Base-by-base conservation (phyloP, 2,329 filamentous ascomycete genomes). In the Apiospora malaysiana region DNA sequence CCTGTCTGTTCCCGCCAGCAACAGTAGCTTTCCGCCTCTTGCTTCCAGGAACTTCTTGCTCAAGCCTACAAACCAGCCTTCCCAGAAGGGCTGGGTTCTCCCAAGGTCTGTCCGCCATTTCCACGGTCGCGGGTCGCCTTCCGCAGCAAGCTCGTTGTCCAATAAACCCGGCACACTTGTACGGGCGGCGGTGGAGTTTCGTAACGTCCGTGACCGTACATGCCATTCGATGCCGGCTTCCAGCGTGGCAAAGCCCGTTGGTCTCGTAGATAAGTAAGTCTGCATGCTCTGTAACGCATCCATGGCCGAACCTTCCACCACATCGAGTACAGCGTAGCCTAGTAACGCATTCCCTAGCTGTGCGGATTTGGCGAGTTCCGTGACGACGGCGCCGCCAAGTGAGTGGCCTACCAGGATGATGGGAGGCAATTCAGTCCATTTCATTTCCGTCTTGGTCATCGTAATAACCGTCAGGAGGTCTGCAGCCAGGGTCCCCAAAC, bases 201-300 rank as follows among this genome's bases (percentile, higher is more conserved):
- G 89, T 74, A 99, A 88, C 16, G 95, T 98, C 65, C 96, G 89
- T 14, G 94, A 94, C 56, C 95, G 91, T 32, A 94, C 90, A 80
- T 99, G 96, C 96, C 96, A 99, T 77, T 97, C 94, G 74, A 99
- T 94, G 8, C 92, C 95, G 4, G 92, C 89, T 73, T 92, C 87
- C 23, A 97, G 76, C 16, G 90, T 92, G n/a, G 90, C 85, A 77
- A 99, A 99, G 1, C 91, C 89, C 10, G 86, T 85, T 0, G 96
- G 96, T 27, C 96, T 88, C 5, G 92, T 94, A 1, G 93, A 91
- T 25, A 99, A 87, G 80, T 98, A 98, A 3, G 91, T 92, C 75
- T 96, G 92, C 96, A 99, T 99, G 81, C 93, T 95, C 80, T 94
- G 91, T 69, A 99, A 86, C 2, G 96, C 95, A 80, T 98, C 96